Conservation (phyloP, 768 basidiomycete genomes). For the Mycena rebaudengoi region DNA sequence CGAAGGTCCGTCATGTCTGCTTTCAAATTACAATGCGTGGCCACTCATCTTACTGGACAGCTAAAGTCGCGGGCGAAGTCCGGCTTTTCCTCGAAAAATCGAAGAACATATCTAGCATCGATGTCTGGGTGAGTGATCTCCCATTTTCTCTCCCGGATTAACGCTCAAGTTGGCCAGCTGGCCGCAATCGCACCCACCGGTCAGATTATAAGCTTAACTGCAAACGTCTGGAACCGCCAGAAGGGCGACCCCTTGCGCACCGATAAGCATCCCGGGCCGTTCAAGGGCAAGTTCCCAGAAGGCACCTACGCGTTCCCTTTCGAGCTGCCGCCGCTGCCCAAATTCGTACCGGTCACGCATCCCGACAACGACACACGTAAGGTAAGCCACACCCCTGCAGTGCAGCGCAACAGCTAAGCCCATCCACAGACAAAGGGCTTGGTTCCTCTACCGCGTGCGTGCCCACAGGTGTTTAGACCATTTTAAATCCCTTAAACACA, state of each 20-base stretch:
- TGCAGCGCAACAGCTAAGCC: not conserved
- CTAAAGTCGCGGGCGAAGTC: constrained; percentile 22
- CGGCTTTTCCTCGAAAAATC: constrained; percentile 23
- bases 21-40: not conserved
- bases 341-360: constrained; percentile 27
- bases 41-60: not conserved
- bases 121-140: constrained; percentile 21
- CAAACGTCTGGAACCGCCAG: constrained; percentile 27
- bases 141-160: not conserved
- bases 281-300: constrained; percentile 26
- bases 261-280: constrained; percentile 4
- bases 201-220: constrained; percentile 20
- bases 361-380: constrained; percentile 25
- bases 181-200: constrained; percentile 19
- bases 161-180: constrained; percentile 5
- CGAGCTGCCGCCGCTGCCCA: constrained; percentile 24
- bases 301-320: constrained; percentile 27
- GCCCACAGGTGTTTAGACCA: not conserved
- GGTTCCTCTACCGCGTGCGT: constrained; percentile 25
- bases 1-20: constrained; percentile 7
- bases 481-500: not conserved
- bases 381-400: not conserved
- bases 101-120: constrained; percentile 26
- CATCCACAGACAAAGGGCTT: constrained; percentile 15
- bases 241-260: constrained; percentile 20